Base-by-base conservation (phyloP, 106 monocot genomes). In the Dendrobium catenatum region DNA sequence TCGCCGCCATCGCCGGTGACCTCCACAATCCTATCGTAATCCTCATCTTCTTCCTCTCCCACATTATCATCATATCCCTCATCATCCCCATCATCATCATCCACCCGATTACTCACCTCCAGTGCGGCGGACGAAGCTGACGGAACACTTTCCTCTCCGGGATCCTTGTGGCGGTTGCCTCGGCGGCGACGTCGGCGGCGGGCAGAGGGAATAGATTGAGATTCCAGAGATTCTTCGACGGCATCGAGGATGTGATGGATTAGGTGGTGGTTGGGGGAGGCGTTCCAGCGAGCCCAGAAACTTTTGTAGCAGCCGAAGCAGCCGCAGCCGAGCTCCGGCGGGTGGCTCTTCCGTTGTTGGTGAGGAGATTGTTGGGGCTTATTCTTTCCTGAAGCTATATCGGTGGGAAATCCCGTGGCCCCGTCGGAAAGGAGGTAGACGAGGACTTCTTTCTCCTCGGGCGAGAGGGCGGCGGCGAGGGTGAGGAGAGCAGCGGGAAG, bases 291-390 rank as follows among this genome's bases (percentile, higher is more conserved):
- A 19, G 85, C 83, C 88, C 88, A 88, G 83, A 88, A 88, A 80
- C 83, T 86, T 86, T 89, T 89, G 81, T 89, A 89, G 82, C 89
- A 89, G n/a, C 78, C 49, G 79, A 89, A 89, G 86, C 89, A 89
- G 40, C 81, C 79, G 83, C 88, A 88, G 49, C 55, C 59, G 24
- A 83, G 68, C 43, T 89, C 86, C 66, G 86, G 86, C 26, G 79
- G 68, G 77, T 86, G 89, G 76, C 0, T 9, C n/a, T 80, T 22
- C 13, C 8, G 1, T 51, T 51, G 51, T 11, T 51, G 51, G 51
- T 51, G 51, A 51, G 51, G 51, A 13, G 13, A 13, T 51, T 13
- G 51, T 11, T 51, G 51, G 11, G 51, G 51, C 26, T 80, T 27
- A 18, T 83, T 70, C 16, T 68, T 74, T 58, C 48, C 64, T 22